A percentile compares a stretch with the other conserved stretches of the same genome.
Conservation (phyloP, 306 rosid genomes). For the Cucumis hystrix region DNA sequence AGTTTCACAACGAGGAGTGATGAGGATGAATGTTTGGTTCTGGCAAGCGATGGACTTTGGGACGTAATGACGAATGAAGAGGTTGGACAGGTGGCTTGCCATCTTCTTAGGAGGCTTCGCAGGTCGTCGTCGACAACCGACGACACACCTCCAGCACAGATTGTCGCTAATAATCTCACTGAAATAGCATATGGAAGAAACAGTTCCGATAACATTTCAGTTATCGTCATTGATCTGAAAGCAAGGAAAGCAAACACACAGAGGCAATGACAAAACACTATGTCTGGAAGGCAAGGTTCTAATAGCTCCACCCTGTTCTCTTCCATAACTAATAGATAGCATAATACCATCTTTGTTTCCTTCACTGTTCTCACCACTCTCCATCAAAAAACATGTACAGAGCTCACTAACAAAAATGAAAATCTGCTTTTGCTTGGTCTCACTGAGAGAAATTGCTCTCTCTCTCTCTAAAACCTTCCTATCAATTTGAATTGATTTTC, state of each 20-base stretch:
- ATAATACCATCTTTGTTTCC: background rate
- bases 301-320: background rate
- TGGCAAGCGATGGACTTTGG: constrained; percentile 90
- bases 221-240: constrained; percentile 68
- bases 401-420: background rate
- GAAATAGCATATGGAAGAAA: constrained; percentile 60
- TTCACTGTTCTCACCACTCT: background rate
- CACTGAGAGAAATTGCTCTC: background rate
- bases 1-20: constrained; percentile 49
- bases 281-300: constrained; percentile 2
- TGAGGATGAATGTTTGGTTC: constrained; percentile 62
- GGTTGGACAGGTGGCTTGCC: constrained; percentile 65
- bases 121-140: constrained; percentile 21
- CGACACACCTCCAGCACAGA: constrained; percentile 47
- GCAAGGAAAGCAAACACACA: constrained; percentile 47
- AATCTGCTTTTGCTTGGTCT: constrained; percentile 1
- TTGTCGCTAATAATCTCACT: constrained; percentile 56
- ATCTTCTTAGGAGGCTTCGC: constrained; percentile 48
- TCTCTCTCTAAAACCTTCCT: background rate
- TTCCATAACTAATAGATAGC: constrained; percentile 2
- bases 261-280: constrained; percentile 21
- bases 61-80: constrained; percentile 77
- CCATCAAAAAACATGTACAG: constrained; percentile 4
- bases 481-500: constrained; percentile 3
- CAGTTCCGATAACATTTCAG: constrained; percentile 63